These are phyloP conservation scores for Homolaphlyctis polyrhiza DNA, from an alignment of 371 early-diverging fungal genomes.

Conservation along the genomic window DNA sequence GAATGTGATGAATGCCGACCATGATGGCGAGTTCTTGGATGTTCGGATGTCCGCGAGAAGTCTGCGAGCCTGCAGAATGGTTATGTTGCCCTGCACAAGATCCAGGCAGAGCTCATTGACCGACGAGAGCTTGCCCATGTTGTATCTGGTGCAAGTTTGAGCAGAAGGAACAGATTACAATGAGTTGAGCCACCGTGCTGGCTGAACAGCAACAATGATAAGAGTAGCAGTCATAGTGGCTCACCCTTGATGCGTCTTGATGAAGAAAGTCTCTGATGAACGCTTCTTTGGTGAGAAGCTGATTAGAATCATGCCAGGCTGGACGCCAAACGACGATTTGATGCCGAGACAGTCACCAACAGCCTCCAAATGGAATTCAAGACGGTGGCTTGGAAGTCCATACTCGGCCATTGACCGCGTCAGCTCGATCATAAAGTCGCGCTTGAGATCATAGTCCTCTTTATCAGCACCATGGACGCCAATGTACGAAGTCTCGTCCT, in stretches of 20 bases:
- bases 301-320: conserved; percentile 27
- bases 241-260: conserved; percentile 27
- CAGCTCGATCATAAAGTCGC: conserved; percentile 63
- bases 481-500: not conserved
- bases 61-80: conserved; percentile 50
- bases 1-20: conserved; percentile 49
- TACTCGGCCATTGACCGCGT: conserved; percentile 63
- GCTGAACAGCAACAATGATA: too few species aligned
- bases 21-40: conserved; percentile 42
- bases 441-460: conserved; percentile 20
- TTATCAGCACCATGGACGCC: not conserved
- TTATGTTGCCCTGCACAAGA: conserved; percentile 22
- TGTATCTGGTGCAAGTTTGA: too few species aligned
- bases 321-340: conserved; percentile 50
- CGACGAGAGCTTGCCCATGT: conserved; percentile 36
- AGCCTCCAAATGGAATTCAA: conserved; percentile 60
- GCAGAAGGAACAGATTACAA: too few species aligned
- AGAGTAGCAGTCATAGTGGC: too few species aligned
- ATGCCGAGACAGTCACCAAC: conserved; percentile 54
- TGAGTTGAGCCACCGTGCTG: too few species aligned
- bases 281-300: conserved; percentile 24
- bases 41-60: conserved; percentile 53
- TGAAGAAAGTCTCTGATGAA: conserved; percentile 23
- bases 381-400: conserved; percentile 73
- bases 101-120: conserved; percentile 37